A percentile compares a stretch with the other conserved stretches of the same genome.
phyloP scores from a whole-genome alignment of 805 yeast genomes.

The Metschnikowia arizonensis region DNA sequence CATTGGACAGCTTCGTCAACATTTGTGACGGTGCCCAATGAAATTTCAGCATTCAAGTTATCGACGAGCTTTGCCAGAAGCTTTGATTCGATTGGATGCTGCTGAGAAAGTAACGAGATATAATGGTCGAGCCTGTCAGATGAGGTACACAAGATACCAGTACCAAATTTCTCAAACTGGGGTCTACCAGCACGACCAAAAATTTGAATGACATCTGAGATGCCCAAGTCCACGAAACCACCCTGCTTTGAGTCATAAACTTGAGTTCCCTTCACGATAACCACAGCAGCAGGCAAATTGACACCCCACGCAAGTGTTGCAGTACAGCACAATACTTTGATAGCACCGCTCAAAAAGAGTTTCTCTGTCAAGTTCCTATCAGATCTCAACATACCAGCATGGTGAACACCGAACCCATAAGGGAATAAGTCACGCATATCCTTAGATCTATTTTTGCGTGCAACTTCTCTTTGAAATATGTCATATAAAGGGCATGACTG shows the following conservation, averaged over 20 bases:
- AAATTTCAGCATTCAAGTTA: slow-evolving; percentile 92
- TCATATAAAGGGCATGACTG: slow-evolving; percentile 38
- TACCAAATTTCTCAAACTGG: slow-evolving; percentile 87
- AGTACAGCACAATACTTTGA: slow-evolving; percentile 89
- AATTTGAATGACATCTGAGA: slow-evolving; percentile 94
- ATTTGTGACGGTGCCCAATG: slow-evolving; percentile 91
- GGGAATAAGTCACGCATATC: slow-evolving; percentile 78
- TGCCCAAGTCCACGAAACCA: slow-evolving; percentile 90
- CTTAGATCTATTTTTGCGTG: slow-evolving; percentile 61
- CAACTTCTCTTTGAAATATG: slow-evolving; percentile 58
- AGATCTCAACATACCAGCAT: slow-evolving; percentile 92
- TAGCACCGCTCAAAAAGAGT: slow-evolving; percentile 79
- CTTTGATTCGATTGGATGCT: slow-evolving; percentile 92
- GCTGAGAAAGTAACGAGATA: slow-evolving; percentile 83
- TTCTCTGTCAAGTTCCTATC: slow-evolving; percentile 89
- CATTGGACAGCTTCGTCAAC: slow-evolving; percentile 93
- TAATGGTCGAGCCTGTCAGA: slow-evolving; percentile 81
- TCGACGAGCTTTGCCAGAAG: slow-evolving; percentile 77
- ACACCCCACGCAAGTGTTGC: slow-evolving; percentile 99
- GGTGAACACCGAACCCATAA: slow-evolving; percentile 88
- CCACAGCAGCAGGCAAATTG: slow-evolving; percentile 96
- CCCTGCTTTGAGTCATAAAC: slow-evolving; percentile 93
- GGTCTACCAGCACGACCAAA: slow-evolving; percentile 99
- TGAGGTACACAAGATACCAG: slow-evolving; percentile 85
- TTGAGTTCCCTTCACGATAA: slow-evolving; percentile 93